Conservation (phyloP, 2,329 filamentous ascomycete species). For the Fusarium anguioides region DNA sequence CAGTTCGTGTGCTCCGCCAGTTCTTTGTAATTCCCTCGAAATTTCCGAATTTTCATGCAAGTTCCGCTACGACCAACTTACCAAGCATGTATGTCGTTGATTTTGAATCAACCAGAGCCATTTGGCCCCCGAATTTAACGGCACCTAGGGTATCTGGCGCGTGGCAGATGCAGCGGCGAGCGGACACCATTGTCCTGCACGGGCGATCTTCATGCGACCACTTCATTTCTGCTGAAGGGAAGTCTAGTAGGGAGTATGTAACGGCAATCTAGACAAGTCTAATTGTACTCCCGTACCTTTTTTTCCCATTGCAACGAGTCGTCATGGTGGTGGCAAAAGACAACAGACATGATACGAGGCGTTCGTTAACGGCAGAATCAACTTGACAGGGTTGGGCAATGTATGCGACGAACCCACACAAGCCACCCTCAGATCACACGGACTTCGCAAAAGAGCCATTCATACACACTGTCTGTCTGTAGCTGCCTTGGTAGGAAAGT, state of each 20-base stretch:
- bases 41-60: conserved; percentile 18
- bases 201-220: conserved; percentile 34
- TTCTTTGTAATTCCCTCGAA: neutral
- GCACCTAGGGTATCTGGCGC: conserved; percentile 16
- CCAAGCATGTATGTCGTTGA: neutral
- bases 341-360: conserved; percentile 1
- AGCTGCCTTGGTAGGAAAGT: too few species aligned
- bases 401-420: conserved; percentile 13
- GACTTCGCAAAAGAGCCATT: conserved; percentile 6
- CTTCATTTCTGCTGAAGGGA: too few species aligned
- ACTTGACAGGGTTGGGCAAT: conserved; percentile 21
- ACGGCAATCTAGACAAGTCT: neutral
- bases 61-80: neutral
- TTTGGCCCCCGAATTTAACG: conserved; percentile 29
- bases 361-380: conserved; percentile 2
- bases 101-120: neutral
- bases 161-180: conserved; percentile 29
- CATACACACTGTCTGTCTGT: conserved; percentile 4
- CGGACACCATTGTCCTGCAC: conserved; percentile 26
- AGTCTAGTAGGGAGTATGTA: neutral
- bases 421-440: conserved; percentile 1
- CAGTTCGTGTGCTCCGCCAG: neutral
- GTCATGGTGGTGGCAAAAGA: conserved; percentile 22
- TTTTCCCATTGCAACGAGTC: conserved; percentile 6
- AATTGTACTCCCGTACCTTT: neutral